Conservation (phyloP, 768 basidiomycete genomes). For the Mycena albidolilacea region DNA sequence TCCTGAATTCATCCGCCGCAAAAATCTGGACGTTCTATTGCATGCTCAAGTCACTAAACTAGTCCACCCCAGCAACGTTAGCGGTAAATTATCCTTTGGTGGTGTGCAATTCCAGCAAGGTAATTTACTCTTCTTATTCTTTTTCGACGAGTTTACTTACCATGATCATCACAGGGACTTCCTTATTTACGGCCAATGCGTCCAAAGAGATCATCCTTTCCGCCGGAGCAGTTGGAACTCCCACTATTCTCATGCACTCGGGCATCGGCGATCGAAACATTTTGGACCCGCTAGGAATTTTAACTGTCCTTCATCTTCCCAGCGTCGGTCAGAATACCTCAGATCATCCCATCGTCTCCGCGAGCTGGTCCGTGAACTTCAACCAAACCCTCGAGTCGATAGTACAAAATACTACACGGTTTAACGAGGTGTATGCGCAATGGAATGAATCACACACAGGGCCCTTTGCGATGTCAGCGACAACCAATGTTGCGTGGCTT, state of each 20-base stretch:
- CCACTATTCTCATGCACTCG: background rate
- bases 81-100: background rate
- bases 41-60: background rate
- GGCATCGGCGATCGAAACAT: background rate
- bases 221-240: background rate
- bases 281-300: background rate
- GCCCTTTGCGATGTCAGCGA: no score
- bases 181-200: background rate
- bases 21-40: background rate
- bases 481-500: no score
- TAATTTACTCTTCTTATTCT: background rate
- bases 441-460: no score
- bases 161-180: background rate
- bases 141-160: background rate
- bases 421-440: background rate
- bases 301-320: background rate
- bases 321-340: background rate
- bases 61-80: background rate
- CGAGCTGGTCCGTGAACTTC: background rate
- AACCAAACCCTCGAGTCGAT: background rate
- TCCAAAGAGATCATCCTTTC: background rate
- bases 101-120: background rate
- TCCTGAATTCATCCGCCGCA: background rate
- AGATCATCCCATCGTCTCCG: background rate
- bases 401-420: slow-evolving; percentile 5